Evolutionary conservation across 495 filamentous ascomycete genomes (phyloP).

Genomic region (Hypoxylon crocopeplum): DNA sequence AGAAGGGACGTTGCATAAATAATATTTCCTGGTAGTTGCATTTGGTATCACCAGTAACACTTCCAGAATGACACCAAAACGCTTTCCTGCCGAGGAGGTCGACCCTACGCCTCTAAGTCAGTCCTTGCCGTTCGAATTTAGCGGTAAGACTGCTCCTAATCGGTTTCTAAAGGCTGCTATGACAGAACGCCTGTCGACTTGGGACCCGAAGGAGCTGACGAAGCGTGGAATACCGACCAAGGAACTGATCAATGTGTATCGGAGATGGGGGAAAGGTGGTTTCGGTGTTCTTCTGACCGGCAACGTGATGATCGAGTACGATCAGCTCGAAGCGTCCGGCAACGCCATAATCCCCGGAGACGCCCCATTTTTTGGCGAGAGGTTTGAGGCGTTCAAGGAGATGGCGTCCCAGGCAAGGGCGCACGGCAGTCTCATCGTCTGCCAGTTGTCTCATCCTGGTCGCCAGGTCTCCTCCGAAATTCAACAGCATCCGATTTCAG

Average conservation of each 20-base stretch:
- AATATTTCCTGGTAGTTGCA: too few relatives aligned
- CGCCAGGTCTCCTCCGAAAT: conserved; percentile 59
- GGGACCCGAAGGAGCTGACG: conserved; percentile 41
- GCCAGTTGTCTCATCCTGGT: conserved; percentile 69
- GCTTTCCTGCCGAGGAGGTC: conserved; percentile 5
- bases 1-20: too few relatives aligned
- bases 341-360: conserved; percentile 63
- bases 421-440: conserved; percentile 62
- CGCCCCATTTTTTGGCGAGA: conserved; percentile 53
- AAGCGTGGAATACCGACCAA: conserved; percentile 65
- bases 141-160: conserved; percentile 60
- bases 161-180: conserved; percentile 69
- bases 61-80: conserved; percentile 10
- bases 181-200: conserved; percentile 66
- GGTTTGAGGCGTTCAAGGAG: conserved; percentile 65
- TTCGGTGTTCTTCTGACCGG: conserved; percentile 67
- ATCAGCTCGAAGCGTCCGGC: conserved; percentile 64
- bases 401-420: conserved; percentile 58
- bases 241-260: conserved; percentile 65
- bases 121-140: conserved; percentile 65
- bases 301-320: conserved; percentile 66
- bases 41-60: too few relatives aligned
- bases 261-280: conserved; percentile 65
- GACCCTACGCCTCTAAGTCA: conserved; percentile 60
- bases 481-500: conserved; percentile 62